Conservation (phyloP, 23 red algal species). For the Gracilaria domingensis region DNA sequence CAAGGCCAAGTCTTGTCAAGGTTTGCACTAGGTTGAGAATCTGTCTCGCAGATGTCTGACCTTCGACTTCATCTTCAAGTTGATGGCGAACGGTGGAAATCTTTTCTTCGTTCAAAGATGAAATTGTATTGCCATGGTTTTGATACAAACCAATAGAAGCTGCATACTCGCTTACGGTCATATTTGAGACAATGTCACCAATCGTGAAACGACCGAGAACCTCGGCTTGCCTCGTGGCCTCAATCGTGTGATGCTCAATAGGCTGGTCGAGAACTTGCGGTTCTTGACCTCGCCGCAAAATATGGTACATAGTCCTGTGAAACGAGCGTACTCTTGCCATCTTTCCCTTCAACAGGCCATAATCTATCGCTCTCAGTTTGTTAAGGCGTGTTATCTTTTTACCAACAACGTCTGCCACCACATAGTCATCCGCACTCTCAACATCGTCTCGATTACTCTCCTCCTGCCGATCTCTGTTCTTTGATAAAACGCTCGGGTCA, state of each 20-base stretch:
- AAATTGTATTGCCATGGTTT: slow-evolving; percentile 40
- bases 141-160: slow-evolving; percentile 54
- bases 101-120: slow-evolving; percentile 23
- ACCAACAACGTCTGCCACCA: slow-evolving; percentile 2
- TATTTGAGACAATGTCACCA: slow-evolving; percentile 4
- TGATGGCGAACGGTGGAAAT: slow-evolving; percentile 18
- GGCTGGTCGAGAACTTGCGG: background rate
- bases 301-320: slow-evolving; percentile 29
- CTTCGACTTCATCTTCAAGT: slow-evolving; percentile 26
- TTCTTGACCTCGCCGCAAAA: background rate
- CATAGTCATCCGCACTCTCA: background rate
- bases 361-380: slow-evolving; percentile 41
- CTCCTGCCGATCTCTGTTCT: background rate
- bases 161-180: slow-evolving; percentile 63
- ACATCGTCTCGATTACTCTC: background rate
- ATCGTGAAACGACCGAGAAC: slow-evolving; percentile 36
- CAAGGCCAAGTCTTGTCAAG: slow-evolving; percentile 36
- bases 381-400: slow-evolving; percentile 9
- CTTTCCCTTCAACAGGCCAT: slow-evolving; percentile 65
- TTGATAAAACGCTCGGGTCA: background rate
- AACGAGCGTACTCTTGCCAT: slow-evolving; percentile 47
- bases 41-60: slow-evolving; percentile 11
- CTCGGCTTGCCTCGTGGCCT: slow-evolving; percentile 5
- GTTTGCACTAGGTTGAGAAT: slow-evolving; percentile 41
- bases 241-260: slow-evolving; percentile 29